A percentile compares a stretch with the other conserved stretches of the same genome.
phyloP scores from a whole-genome alignment of 176 grass and related monocot genomes.

The Zea luxurians region DNA sequence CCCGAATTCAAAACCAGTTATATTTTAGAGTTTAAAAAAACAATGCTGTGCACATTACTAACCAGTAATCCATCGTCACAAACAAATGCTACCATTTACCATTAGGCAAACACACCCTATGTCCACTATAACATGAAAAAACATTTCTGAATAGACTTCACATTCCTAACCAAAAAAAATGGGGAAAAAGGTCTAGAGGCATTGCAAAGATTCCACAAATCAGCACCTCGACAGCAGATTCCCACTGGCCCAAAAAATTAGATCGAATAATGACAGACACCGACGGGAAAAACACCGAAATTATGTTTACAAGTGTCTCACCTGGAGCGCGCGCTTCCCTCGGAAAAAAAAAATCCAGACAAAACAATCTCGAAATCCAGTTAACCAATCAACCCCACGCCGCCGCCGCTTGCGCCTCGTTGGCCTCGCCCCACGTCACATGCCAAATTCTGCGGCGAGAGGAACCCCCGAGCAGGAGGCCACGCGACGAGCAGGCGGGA shows the following conservation, averaged over 20 bases:
- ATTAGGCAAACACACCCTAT: neutral
- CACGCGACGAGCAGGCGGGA: neutral
- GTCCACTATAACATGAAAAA: neutral
- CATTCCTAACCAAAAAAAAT: neutral
- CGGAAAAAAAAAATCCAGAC: neutral
- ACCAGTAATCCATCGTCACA: neutral
- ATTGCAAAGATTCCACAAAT: neutral
- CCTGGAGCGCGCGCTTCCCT: constrained; percentile 26
- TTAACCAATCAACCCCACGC: constrained; percentile 3
- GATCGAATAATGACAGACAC: neutral
- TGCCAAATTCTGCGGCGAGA: constrained; percentile 40
- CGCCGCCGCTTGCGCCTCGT: constrained; percentile 33
- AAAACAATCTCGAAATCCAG: constrained; percentile 12
- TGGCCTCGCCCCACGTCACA: constrained; percentile 39
- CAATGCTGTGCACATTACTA: neutral
- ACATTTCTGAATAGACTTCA: constrained; percentile 20
- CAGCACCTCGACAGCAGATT: neutral
- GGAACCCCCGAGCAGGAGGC: neutral
- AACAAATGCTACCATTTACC: constrained; percentile 2
- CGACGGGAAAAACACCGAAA: neutral
- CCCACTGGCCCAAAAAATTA: neutral
- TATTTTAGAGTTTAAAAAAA: neutral
- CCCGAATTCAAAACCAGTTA: constrained; percentile 31
- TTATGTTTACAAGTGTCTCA: constrained; percentile 22
- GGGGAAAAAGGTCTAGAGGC: neutral